phyloP scores from a whole-genome alignment of 208 protist genomes.

The Leishmania guyanensis region DNA sequence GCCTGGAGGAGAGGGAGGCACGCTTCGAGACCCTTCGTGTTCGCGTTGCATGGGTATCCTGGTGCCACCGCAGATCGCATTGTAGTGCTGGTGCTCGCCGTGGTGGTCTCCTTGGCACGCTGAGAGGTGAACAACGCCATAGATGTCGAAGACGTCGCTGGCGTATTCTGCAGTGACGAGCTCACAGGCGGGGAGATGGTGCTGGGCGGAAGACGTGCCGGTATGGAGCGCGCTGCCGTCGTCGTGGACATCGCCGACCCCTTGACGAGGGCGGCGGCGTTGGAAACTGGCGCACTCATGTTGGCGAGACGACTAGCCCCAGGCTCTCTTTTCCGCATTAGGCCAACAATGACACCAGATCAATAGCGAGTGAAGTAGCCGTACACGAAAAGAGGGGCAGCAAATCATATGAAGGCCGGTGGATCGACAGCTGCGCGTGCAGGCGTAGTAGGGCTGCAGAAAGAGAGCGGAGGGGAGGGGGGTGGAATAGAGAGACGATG shows the following conservation, averaged over 20 bases:
- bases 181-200: not conserved
- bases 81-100: not conserved
- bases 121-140: not conserved
- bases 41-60: not conserved
- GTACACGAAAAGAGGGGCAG: not conserved
- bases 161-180: not conserved
- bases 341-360: not conserved
- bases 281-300: not conserved
- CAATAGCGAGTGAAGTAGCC: not conserved
- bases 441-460: not conserved
- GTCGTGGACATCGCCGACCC: not conserved
- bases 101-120: not conserved
- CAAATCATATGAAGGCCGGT: not conserved
- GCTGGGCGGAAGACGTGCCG: not conserved
- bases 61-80: not conserved
- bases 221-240: not conserved
- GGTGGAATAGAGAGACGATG: not conserved
- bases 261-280: not conserved
- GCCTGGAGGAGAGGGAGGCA: slow-evolving; percentile 7
- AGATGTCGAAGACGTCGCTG: not conserved
- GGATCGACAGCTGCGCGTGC: not conserved
- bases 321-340: slow-evolving; percentile 8
- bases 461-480: not conserved
- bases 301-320: not conserved
- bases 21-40: not conserved